Base-by-base conservation (phyloP, 83 land plant genomes). In the Thuja plicata region DNA sequence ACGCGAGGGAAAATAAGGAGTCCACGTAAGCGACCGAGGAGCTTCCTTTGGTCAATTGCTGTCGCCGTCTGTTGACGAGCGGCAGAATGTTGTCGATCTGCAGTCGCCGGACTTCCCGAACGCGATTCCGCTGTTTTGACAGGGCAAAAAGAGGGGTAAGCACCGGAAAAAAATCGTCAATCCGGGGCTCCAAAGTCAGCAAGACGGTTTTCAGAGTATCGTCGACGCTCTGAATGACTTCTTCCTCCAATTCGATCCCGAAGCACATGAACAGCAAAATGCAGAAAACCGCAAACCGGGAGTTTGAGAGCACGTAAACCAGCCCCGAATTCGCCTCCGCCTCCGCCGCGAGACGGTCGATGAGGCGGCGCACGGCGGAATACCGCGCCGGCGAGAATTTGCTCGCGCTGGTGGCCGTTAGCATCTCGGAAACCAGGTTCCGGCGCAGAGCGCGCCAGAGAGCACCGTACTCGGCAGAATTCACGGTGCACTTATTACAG, bases 391-490 rank as follows among this genome's bases (percentile, higher is more conserved):
- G 91, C 19, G 86, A 50, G 83, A 91, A 96, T 40, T 92, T 90
- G 76, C 86, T 83, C 82, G 92, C 62, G 45, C 92, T 85, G 15
- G 89, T 73, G 0, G 94, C 92, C 40, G 15, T 86, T 27, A 93
- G 88, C 86, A 96, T 55, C 88, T 92, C 96, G 35, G 95, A 86
- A 5, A 93, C 96, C 84, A 96, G 90, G 91, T 96, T 96, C 4
- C 95, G 88, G 19, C 97, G 92, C 21, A 96, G 91, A 32, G 92
- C 10, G 5, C 97, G 91, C 97, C 97, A 96, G 57, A 92, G 89
- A 16, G 95, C 92, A 21, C 97, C 97, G 88, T 96, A 96, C 32
- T 87, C 90, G 57, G 97, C 95, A 16, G 97, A 93, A 89, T 93
- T 94, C 90, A 96, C 90, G 88, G 94, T 91, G 91, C 92, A 90